Conservation (phyloP, 805 yeast species). For the Starmerella kuoi region DNA sequence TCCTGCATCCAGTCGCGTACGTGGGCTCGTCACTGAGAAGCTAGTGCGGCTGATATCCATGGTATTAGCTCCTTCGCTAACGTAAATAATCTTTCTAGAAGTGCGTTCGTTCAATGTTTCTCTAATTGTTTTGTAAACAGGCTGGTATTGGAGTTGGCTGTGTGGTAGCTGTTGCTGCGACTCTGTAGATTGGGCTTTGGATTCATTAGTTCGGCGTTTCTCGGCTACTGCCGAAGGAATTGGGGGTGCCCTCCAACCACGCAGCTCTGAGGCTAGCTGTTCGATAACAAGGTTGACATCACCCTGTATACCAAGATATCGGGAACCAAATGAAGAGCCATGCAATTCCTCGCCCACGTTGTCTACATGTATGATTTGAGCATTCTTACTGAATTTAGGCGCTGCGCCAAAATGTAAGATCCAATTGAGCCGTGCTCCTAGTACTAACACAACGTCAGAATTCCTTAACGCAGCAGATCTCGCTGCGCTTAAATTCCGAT, state of each 20-base stretch:
- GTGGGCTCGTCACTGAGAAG: constrained; percentile 42
- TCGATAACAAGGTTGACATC: constrained; percentile 37
- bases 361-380: constrained; percentile 47
- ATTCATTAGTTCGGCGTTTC: constrained; percentile 26
- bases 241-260: constrained; percentile 30
- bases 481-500: constrained; percentile 47
- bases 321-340: constrained; percentile 25
- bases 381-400: constrained; percentile 39
- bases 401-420: constrained; percentile 53
- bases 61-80: constrained; percentile 67
- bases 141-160: constrained; percentile 36
- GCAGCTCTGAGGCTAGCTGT: constrained; percentile 29
- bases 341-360: constrained; percentile 43
- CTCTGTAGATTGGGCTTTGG: constrained; percentile 27
- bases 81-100: constrained; percentile 31
- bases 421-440: constrained; percentile 66
- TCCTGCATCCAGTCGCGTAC: constrained; percentile 54
- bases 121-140: constrained; percentile 41
- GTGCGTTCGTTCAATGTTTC: constrained; percentile 27
- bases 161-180: not conserved
- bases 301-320: constrained; percentile 42
- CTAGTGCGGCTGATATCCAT: constrained; percentile 60
- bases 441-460: constrained; percentile 47
- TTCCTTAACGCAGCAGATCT: constrained; percentile 45
- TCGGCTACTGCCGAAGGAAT: constrained; percentile 25